These are phyloP conservation scores for Potentilla sterilis DNA, from an alignment of 306 rosid genomes.

Conservation along the genomic window DNA sequence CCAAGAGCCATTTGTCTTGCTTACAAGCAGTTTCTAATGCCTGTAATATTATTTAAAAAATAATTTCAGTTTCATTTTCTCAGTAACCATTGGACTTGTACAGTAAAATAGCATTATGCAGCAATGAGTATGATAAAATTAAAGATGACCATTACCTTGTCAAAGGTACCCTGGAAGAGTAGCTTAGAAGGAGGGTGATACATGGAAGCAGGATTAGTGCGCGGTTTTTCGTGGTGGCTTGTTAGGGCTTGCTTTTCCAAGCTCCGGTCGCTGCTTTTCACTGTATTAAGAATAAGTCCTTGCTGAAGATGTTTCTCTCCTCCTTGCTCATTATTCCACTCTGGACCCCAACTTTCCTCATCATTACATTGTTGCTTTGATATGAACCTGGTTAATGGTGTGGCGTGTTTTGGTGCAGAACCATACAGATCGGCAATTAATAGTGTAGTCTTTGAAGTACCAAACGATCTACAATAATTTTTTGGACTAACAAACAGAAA, in stretches of 20 bases:
- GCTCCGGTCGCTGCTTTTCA: too few relatives aligned
- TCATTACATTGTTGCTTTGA: not conserved
- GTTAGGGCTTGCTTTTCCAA: too few relatives aligned
- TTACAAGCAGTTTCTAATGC: not conserved
- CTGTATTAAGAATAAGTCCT: too few relatives aligned
- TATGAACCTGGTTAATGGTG: not conserved
- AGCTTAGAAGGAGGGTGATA: not conserved
- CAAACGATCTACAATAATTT: not conserved
- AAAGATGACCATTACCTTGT: not conserved
- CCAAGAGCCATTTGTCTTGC: not conserved
- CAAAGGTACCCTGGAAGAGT: slow-evolving; percentile 3
- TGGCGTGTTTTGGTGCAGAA: not conserved
- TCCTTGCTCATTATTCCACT: too few relatives aligned
- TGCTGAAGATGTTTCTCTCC: too few relatives aligned
- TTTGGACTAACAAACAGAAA: not conserved
- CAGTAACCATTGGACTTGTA: not conserved
- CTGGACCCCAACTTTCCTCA: not conserved
- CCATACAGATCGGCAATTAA: not conserved
- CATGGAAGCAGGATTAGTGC: not conserved
- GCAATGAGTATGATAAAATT: not conserved
- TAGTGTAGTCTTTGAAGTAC: not conserved
- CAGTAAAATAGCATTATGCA: not conserved
- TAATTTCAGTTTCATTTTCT: not conserved
- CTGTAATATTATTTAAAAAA: not conserved
- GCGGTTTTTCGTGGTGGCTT: not conserved